A percentile compares a stretch with the other conserved stretches of the same genome.
phyloP scores from a whole-genome alignment of 768 basidiomycete species.

The Auriscalpium microsporum region DNA sequence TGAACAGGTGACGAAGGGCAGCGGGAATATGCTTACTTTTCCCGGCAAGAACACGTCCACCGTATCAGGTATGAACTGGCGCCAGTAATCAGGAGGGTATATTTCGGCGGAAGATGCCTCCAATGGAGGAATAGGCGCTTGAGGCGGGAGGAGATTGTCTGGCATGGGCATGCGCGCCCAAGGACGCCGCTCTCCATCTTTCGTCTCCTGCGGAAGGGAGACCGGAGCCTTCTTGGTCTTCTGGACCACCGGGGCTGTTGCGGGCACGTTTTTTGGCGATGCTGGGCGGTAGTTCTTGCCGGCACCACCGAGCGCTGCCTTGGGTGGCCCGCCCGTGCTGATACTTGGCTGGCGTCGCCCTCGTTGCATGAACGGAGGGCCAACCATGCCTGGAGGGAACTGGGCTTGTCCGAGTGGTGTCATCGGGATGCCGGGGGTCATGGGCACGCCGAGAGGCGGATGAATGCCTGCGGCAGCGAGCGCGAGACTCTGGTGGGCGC shows the following conservation, averaged over 20 bases:
- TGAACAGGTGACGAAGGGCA: conserved; percentile 1
- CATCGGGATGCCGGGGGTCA: conserved; percentile 41
- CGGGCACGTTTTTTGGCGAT: conserved; percentile 32
- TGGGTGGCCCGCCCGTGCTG: conserved; percentile 82
- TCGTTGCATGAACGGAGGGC: conserved; percentile 31
- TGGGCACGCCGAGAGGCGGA: conserved; percentile 45
- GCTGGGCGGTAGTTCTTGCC: conserved; percentile 68
- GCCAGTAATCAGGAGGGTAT: conserved; percentile 61
- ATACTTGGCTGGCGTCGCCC: conserved; percentile 57
- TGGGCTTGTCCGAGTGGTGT: conserved; percentile 56
- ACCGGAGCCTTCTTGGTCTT: conserved; percentile 64
- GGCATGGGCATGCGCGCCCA: conserved; percentile 59
- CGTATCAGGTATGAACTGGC: conserved; percentile 47
- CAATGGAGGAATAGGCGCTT: conserved; percentile 20
- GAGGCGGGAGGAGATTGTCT: conserved; percentile 26
- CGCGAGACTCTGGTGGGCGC: conserved; percentile 51
- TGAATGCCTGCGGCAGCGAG: conserved; percentile 55
- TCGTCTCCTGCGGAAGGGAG: conserved; percentile 66
- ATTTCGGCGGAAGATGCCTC: conserved; percentile 39
- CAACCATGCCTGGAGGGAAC: conserved; percentile 39
- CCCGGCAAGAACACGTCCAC: conserved; percentile 80
- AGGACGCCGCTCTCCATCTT: conserved; percentile 32
- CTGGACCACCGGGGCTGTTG: not conserved
- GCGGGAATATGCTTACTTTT: conserved; percentile 40
- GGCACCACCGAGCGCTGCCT: conserved; percentile 75